Base-by-base conservation (phyloP, 2,329 filamentous ascomycete species). In the Aspergillus vadensis region DNA sequence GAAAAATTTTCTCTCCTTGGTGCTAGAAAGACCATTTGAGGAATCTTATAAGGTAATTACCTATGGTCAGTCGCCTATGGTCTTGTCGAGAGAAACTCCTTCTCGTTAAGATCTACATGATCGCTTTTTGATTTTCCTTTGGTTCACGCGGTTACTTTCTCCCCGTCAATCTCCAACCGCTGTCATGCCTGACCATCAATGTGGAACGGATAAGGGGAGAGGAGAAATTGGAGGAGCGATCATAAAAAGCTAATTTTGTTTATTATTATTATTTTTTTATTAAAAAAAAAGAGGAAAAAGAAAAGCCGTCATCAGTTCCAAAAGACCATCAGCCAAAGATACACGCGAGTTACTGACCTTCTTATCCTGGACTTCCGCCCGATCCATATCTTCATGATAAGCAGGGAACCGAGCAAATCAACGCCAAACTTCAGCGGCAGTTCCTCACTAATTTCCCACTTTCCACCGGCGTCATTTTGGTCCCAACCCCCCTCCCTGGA, bases 401-500 rank as follows among this genome's bases (percentile, higher is more conserved):
- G 58, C 32, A 55, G 41, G 23, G 44, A 39, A n/a, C 58, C 54
- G 51, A 52, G 58, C 63, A 63, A 63, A 65, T 63, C 61, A 65
- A 39, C 48, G 55, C 32, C 32, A 32, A 32, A 32, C 36, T 36
- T 61, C 47, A 50, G 15, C 51, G 58, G 52, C 36, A 58, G 51
- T 52, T 44, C 53, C 57, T 50, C 39, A 39, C 57, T 58, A 55
- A 59, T 62, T 64, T 57, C 56, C 39, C 49, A 54, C 50, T 64
- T 57, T 49, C 32, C 41, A 54, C 50, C 48, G 59, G 59, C 39
- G 62, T 59, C 63, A 59, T 57, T 43, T 59, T 50, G 50, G 57
- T 55, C 23, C 54, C 43, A 44, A 55, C 50, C 63, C 63, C 63
- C 61, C 58, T 61, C 56, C 60, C 55, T 43, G 47, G 38, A 44